A percentile compares a stretch with the other conserved stretches of the same genome.
Conservation (phyloP, 2,329 filamentous ascomycete species). For the Cladophialophora psammophila region DNA sequence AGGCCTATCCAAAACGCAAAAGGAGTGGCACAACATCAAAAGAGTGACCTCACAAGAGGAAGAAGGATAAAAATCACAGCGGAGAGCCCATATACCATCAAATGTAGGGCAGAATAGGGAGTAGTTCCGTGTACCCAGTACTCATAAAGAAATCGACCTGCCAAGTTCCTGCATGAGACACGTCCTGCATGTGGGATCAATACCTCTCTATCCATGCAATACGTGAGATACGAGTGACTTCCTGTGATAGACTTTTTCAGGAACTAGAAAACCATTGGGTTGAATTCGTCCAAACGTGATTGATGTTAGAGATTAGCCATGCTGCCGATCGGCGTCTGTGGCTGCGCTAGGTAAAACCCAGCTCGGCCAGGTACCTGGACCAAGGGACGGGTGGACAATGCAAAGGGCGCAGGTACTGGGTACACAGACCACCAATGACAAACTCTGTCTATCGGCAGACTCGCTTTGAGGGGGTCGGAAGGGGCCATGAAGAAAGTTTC, state of each 20-base stretch:
- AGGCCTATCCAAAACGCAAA: neutral
- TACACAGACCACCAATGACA: neutral
- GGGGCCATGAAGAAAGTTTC: neutral
- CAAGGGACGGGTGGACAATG: neutral
- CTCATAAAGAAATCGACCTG: neutral
- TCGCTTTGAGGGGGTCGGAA: neutral
- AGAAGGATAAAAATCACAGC: neutral
- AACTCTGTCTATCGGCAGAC: neutral
- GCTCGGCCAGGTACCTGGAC: neutral
- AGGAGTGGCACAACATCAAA: neutral
- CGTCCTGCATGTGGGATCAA: neutral
- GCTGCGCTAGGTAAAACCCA: neutral
- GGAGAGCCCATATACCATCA: neutral
- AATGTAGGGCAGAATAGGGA: neutral
- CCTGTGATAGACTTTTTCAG: neutral
- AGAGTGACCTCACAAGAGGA: neutral
- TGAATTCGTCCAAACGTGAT: neutral
- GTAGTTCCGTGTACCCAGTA: neutral
- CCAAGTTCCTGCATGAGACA: neutral
- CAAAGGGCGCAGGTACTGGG: neutral
- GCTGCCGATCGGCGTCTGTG: neutral
- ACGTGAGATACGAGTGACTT: conserved; percentile 1
- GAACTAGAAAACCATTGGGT: neutral
- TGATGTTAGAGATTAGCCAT: neutral
- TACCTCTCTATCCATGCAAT: neutral